Evolutionary conservation across 345 rosid species (phyloP), one percentile per base, ranked within the genome.

Genomic region (Populus nigra): DNA sequence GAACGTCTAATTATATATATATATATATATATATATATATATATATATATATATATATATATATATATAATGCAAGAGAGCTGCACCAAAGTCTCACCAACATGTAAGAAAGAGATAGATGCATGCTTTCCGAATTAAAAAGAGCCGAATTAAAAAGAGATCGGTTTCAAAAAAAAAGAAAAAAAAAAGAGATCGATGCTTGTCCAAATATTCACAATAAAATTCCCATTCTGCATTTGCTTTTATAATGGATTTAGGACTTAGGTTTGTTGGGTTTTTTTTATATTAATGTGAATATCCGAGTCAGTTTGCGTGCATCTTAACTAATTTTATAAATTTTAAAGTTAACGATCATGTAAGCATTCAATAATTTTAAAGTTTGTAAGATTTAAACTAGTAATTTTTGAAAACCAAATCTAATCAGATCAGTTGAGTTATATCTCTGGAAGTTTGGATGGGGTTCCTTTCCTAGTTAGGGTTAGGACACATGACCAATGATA

Each of bases 281-380:
- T 29, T 29, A 2, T 0, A 29, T 29, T 29, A 29, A 29, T 0
- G 0, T 29, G 31, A 2, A 1, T 29, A 29, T 29, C 31, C 2
- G 31, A 0, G 2, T 1, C 1, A 1, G 2, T 29, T 1, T 29
- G 2, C 31, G 2, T 1, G 31, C 0, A 1, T 1, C 31, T 29
- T 0, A 1, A 29, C 2, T 29, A 31, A 31, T 31, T 2, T 31
- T 31, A 31, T 0, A 0, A 0, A 31, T 29, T 0, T 0, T 31
- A 0, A 31, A 31, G 0, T 31, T 31, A 31, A 31, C 0, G 2
- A 31, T 31, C 0, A 31, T 31, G 1, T 2, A 31, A 31, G 3
- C 1, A 0, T 2, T 0, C 1, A 31, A 0, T 31, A 0, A 2
- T 0, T 2, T 0, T 31, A 0, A 31, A 0, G 2, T 31, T 31